phyloP scores from a whole-genome alignment of 2,329 filamentous ascomycete genomes.

The Colletotrichum australisinense region DNA sequence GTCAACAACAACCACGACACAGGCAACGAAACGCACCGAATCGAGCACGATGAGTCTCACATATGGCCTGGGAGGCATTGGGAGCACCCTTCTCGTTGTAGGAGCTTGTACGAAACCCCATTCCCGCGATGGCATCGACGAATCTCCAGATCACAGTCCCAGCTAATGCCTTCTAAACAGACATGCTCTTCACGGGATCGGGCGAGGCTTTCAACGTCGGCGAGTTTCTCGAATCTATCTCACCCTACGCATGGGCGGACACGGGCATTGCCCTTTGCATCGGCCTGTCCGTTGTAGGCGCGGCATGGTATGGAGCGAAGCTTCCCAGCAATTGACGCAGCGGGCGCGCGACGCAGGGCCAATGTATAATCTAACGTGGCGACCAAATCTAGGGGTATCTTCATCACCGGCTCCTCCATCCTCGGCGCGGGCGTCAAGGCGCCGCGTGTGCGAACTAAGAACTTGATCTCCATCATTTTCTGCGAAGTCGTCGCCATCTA shows the following conservation, averaged over 20 bases:
- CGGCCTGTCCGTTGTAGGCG: constrained; percentile 93
- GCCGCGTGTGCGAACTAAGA: constrained; percentile 98
- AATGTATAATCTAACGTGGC: neutral
- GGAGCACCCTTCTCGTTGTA: constrained; percentile 76
- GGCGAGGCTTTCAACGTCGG: constrained; percentile 98
- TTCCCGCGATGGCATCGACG: constrained; percentile 20
- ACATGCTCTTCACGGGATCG: constrained; percentile 98
- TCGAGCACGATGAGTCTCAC: constrained; percentile 73
- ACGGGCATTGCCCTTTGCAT: constrained; percentile 95
- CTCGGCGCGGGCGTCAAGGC: constrained; percentile 96
- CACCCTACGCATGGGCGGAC: constrained; percentile 93
- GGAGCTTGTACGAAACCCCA: constrained; percentile 76
- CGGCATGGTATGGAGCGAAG: constrained; percentile 80
- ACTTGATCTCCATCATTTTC: constrained; percentile 99
- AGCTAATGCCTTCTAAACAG: constrained; percentile 59
- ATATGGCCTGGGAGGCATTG: constrained; percentile 77
- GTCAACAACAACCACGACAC: constrained; percentile 31
- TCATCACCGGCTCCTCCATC: constrained; percentile 98
- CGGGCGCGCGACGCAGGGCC: no score
- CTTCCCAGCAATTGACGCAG: neutral
- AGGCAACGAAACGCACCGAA: constrained; percentile 38
- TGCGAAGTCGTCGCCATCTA: constrained; percentile 99
- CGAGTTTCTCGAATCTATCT: constrained; percentile 92
- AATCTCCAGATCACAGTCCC: constrained; percentile 5
- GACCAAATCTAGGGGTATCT: constrained; percentile 82